These are phyloP conservation scores for Phaeosphaeriaceae sp. DNA, from an alignment of 2,329 filamentous ascomycete species.

Conservation along the genomic window DNA sequence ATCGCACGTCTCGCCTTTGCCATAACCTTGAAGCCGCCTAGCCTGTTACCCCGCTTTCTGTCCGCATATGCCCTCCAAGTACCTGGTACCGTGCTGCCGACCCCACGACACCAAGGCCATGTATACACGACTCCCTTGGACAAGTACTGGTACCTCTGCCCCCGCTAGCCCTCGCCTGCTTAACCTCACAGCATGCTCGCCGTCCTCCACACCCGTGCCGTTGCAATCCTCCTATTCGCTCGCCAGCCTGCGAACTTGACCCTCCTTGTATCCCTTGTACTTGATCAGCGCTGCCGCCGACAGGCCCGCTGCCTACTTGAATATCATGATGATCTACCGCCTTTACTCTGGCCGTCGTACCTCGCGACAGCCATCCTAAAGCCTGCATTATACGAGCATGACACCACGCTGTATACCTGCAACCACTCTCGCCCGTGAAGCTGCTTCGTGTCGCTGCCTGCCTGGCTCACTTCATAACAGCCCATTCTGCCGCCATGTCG, in stretches of 20 bases:
- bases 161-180: constrained; percentile 42
- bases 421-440: constrained; percentile 37
- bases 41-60: constrained; percentile 48
- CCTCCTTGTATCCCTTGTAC: constrained; percentile 49
- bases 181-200: constrained; percentile 37
- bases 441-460: constrained; percentile 31
- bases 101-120: constrained; percentile 8
- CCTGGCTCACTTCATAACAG: constrained; percentile 26
- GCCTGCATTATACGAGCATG: constrained; percentile 43
- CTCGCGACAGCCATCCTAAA: constrained; percentile 38
- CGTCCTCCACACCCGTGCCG: constrained; percentile 40
- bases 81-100: constrained; percentile 30
- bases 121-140: neutral
- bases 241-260: constrained; percentile 42
- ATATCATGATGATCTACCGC: constrained; percentile 49
- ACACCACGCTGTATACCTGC: constrained; percentile 37
- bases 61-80: constrained; percentile 33
- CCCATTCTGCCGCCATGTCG: constrained; percentile 44
- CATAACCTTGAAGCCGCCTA: constrained; percentile 47
- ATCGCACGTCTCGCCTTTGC: constrained; percentile 39
- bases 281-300: constrained; percentile 47
- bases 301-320: constrained; percentile 44
- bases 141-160: constrained; percentile 39
- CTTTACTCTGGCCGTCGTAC: constrained; percentile 38
- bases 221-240: constrained; percentile 42